These are phyloP conservation scores for Dactylellina drechsleri DNA, from an alignment of 2,329 filamentous ascomycete genomes.

Conservation along the genomic window DNA sequence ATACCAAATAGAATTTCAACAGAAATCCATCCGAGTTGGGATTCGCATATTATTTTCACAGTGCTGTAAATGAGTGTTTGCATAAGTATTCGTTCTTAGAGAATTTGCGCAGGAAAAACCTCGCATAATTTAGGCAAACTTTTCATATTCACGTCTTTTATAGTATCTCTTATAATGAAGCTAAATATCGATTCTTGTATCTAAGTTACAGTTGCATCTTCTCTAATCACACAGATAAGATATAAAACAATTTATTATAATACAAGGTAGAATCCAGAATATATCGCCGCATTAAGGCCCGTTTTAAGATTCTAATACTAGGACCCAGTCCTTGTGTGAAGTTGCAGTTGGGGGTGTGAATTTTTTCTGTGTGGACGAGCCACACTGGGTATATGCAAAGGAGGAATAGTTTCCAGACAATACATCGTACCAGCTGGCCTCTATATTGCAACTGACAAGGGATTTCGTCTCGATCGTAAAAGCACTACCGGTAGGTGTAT, in stretches of 20 bases:
- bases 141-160: no score
- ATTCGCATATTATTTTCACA: no score
- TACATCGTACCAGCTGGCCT: slow-evolving; percentile 54
- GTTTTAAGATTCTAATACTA: slow-evolving; percentile 43
- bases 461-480: slow-evolving; percentile 53
- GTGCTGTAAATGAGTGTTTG: no score
- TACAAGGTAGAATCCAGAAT: no score
- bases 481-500: slow-evolving; percentile 51
- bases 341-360: slow-evolving; percentile 47
- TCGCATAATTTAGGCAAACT: no score
- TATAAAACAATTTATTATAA: no score
- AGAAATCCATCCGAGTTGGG: not conserved
- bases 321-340: slow-evolving; percentile 52
- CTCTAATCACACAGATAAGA: no score
- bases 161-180: no score
- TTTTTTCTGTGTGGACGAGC: slow-evolving; percentile 13
- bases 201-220: no score
- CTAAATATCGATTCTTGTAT: no score
- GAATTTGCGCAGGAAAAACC: no score
- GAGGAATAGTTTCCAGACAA: slow-evolving; percentile 38
- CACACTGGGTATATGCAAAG: slow-evolving; percentile 49
- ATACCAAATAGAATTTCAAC: not conserved
- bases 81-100: no score
- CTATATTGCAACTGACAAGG: slow-evolving; percentile 33
- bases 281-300: not conserved